These are phyloP conservation scores for Chenopodium berlandieri DNA, from an alignment of 148 eudicot species.

Conservation along the genomic window DNA sequence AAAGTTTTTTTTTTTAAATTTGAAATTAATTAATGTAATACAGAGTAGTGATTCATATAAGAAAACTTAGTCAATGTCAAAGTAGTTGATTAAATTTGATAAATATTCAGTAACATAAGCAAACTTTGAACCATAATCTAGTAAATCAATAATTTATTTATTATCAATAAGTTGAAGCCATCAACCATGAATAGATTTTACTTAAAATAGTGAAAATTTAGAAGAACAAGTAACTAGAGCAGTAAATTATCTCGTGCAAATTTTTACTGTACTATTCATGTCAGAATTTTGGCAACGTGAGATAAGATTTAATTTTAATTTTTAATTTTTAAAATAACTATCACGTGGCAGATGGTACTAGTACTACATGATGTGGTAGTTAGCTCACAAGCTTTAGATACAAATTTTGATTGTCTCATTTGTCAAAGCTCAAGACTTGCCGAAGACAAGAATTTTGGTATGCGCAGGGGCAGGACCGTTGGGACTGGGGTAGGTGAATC, in stretches of 20 bases:
- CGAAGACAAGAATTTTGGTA: not conserved
- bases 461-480: not conserved
- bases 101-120: not conserved
- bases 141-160: not conserved
- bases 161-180: not conserved
- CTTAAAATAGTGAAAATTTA: too few relatives aligned
- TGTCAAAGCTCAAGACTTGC: not conserved
- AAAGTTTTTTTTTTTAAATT: too few relatives aligned
- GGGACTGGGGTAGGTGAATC: constrained; percentile 4
- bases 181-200: not conserved
- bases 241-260: not conserved
- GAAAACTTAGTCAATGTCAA: not conserved
- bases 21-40: too few relatives aligned
- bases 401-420: not conserved
- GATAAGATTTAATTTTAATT: too few relatives aligned
- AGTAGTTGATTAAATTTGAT: not conserved
- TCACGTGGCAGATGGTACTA: constrained; percentile 22
- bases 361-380: constrained; percentile 12
- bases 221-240: not conserved
- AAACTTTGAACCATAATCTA: not conserved
- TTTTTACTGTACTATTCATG: too few relatives aligned
- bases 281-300: too few relatives aligned
- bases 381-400: constrained; percentile 20
- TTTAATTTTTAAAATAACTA: not conserved
- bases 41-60: too few relatives aligned